Conservation (phyloP, 2,329 filamentous ascomycete genomes). For the Fusarium albosuccineum region DNA sequence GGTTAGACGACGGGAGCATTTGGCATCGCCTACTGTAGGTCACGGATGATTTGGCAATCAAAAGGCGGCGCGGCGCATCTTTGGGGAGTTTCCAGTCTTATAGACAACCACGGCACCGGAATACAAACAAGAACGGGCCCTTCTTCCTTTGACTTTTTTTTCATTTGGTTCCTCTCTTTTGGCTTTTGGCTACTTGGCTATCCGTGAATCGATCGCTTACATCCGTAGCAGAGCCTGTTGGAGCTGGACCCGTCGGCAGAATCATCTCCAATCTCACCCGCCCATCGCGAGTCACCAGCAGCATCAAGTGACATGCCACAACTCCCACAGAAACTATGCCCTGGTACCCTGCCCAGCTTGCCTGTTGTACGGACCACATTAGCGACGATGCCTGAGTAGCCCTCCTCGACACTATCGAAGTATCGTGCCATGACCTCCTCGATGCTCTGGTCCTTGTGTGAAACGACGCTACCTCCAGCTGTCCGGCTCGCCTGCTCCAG, state of each 20-base stretch:
- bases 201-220: constrained; percentile 72
- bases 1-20: constrained; percentile 37
- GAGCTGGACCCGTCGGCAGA: constrained; percentile 38
- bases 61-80: constrained; percentile 44
- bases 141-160: constrained; percentile 26
- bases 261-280: constrained; percentile 69
- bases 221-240: constrained; percentile 76
- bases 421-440: constrained; percentile 92
- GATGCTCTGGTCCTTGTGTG: constrained; percentile 85
- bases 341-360: constrained; percentile 73
- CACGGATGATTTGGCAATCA: constrained; percentile 43
- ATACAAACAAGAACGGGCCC: constrained; percentile 16
- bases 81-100: constrained; percentile 40
- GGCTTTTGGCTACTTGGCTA: constrained; percentile 47
- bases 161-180: constrained; percentile 8
- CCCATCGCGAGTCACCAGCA: constrained; percentile 73
- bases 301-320: constrained; percentile 77
- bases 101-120: constrained; percentile 29
- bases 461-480: constrained; percentile 61
- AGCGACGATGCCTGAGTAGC: constrained; percentile 90
- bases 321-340: constrained; percentile 68
- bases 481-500: constrained; percentile 47
- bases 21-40: constrained; percentile 31
- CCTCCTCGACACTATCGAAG: constrained; percentile 83
- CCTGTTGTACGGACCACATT: constrained; percentile 95